Evolutionary conservation across 2,329 filamentous ascomycete species (phyloP), one percentile per base, ranked within the genome.

Genomic region (Colletotrichum karsti): DNA sequence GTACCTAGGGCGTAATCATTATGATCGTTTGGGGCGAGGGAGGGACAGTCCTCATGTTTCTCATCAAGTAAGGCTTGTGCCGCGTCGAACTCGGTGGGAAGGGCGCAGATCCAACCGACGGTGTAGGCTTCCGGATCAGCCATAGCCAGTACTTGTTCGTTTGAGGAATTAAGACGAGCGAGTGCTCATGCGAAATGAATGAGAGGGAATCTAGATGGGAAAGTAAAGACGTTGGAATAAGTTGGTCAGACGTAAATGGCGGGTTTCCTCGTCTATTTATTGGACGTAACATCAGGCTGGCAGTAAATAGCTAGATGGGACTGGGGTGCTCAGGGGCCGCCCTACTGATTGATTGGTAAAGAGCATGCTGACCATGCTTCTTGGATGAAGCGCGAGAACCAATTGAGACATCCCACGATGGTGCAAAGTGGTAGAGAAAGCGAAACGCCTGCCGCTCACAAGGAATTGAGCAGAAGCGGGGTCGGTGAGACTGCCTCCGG

Each of bases 1-100:
- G 24, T 42, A 1, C 73, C 73, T 3, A 71, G 51, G 0, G 42
- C 41, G 30, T 74, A 73, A 44, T 30, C 44, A 5, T 57, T 57
- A 12, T 26, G 46, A 20, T 48, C 41, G 22, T 50, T 35, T 37
- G 9, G 41, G 13, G 41, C 12, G 28, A 15, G 18, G 37, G 24
- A 24, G 15, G 37, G 39, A 44, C 37, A 3, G 24, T 35, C 37
- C 18, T 57, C 28, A 33, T 26, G 41, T 37, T 20, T 28, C 13
- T 59, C 41, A 13, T 59, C 28, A 28, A 59, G 13, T 4, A 59
- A 18, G 2, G 56, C 56, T 18, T 5, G 13, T 1, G 56, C 41
- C 6, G 28, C 41, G 20, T 28, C 42, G 7, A 59, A 20, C 20
- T 59, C 56, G 2, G 22, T 48, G 5, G 13, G 20, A 12, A 50